Percentiles rank a stretch among this genome's conserved stretches.
Evolutionary conservation across 1,139 yeast species (phyloP).

Genomic region (Sugiyamaella novakii): DNA sequence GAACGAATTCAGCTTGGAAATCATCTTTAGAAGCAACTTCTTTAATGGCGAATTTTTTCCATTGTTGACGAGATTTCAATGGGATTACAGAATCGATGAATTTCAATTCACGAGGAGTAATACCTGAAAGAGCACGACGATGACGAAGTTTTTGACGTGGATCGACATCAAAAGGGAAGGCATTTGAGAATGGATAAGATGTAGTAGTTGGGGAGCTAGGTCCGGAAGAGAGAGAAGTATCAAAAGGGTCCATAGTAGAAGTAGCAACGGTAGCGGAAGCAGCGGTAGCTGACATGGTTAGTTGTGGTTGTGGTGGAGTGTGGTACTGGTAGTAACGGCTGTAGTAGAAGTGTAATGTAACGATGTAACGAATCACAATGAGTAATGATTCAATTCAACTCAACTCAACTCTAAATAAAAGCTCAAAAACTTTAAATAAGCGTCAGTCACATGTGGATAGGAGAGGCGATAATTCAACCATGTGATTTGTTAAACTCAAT

Average conservation of each 20-base stretch:
- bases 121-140: constrained; percentile 78
- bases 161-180: constrained; percentile 25
- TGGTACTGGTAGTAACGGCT: too few species aligned
- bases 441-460: too few species aligned
- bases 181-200: constrained; percentile 18
- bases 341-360: too few species aligned
- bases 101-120: constrained; percentile 85
- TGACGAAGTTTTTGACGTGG: constrained; percentile 34
- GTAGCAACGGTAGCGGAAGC: too few species aligned
- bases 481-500: too few species aligned
- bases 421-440: too few species aligned
- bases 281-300: too few species aligned
- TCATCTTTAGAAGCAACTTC: constrained; percentile 57
- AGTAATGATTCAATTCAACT: too few species aligned
- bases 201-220: constrained; percentile 22
- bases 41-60: constrained; percentile 66
- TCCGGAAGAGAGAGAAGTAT: constrained; percentile 17
- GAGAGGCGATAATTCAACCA: too few species aligned
- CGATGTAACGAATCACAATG: too few species aligned
- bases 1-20: constrained; percentile 71
- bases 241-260: constrained; percentile 11
- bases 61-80: constrained; percentile 67
- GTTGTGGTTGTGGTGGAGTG: too few species aligned
- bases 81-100: constrained; percentile 84
- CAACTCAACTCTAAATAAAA: too few species aligned